A percentile compares a stretch with the other conserved stretches of the same genome.
These are phyloP conservation scores for Hsuehochloa calcarea DNA, from an alignment of 176 grass and related monocot genomes.

Conservation along the genomic window DNA sequence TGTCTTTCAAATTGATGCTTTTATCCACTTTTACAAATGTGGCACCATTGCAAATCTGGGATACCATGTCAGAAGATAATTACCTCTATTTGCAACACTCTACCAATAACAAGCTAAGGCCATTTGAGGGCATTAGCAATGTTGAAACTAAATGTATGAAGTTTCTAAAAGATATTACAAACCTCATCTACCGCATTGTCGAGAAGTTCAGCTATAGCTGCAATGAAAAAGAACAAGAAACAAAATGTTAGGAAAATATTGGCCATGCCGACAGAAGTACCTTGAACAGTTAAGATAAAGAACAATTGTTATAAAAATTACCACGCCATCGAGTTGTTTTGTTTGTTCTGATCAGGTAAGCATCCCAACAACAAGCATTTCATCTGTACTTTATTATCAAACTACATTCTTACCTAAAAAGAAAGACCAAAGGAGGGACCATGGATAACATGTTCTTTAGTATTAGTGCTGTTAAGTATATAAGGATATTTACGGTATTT, in stretches of 20 bases:
- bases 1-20: conserved; percentile 74
- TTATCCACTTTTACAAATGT: conserved; percentile 92
- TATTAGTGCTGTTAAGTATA: no score
- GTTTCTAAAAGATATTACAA: conserved; percentile 14
- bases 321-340: not conserved
- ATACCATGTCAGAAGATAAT: conserved; percentile 35
- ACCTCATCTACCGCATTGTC: conserved; percentile 99
- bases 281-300: conserved; percentile 3
- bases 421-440: not conserved
- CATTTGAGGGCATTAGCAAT: not conserved
- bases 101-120: not conserved
- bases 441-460: not conserved
- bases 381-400: not conserved
- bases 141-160: not conserved
- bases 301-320: conserved; percentile 10
- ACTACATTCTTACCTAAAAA: not conserved
- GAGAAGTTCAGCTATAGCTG: conserved; percentile 94
- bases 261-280: not conserved
- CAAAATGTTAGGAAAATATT: conserved; percentile 9
- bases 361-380: not conserved
- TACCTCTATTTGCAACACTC: not conserved
- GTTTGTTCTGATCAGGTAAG: not conserved
- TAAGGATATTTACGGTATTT: no score
- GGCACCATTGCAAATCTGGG: conserved; percentile 79
- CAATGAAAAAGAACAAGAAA: conserved; percentile 37